phyloP scores from a whole-genome alignment of 2,329 filamentous ascomycete genomes.

The Cytospora piceicola region DNA sequence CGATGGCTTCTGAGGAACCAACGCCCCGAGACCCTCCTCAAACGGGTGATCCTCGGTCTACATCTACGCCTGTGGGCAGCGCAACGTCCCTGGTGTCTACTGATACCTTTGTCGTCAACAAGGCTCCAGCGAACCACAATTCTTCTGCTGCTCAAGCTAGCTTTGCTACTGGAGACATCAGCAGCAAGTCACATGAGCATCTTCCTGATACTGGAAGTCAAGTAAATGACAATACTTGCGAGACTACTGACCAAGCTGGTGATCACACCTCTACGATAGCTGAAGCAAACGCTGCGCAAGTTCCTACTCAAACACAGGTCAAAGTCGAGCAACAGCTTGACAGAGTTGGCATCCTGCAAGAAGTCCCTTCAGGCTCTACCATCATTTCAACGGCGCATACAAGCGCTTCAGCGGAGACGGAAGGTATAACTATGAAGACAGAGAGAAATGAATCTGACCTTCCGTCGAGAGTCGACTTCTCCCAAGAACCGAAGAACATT shows the following conservation, averaged over 20 bases:
- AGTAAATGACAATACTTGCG: not conserved
- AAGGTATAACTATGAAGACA: not conserved
- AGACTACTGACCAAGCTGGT: not conserved
- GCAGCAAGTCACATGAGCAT: not conserved
- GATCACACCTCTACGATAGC: not conserved
- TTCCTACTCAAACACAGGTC: not conserved
- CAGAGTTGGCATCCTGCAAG: not conserved
- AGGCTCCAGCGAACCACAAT: not conserved
- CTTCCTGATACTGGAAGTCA: not conserved
- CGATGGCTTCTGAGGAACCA: constrained; percentile 5
- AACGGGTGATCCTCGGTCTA: not conserved
- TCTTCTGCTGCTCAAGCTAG: not conserved
- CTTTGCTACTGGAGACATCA: not conserved
- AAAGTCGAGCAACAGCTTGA: constrained; percentile 5
- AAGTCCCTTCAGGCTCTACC: not conserved
- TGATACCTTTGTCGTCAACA: not conserved
- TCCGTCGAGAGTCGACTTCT: no score
- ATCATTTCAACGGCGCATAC: not conserved
- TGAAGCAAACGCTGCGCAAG: not conserved
- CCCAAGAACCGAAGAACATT: not conserved
- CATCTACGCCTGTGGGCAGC: constrained; percentile 2
- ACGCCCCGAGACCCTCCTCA: not conserved
- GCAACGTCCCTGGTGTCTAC: not conserved
- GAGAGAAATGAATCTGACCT: not conserved
- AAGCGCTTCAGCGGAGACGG: not conserved